Evolutionary conservation across 139 green algal genomes (phyloP), one percentile per base, ranked within the genome.

Genomic region (Diplosphaera chodatii): DNA sequence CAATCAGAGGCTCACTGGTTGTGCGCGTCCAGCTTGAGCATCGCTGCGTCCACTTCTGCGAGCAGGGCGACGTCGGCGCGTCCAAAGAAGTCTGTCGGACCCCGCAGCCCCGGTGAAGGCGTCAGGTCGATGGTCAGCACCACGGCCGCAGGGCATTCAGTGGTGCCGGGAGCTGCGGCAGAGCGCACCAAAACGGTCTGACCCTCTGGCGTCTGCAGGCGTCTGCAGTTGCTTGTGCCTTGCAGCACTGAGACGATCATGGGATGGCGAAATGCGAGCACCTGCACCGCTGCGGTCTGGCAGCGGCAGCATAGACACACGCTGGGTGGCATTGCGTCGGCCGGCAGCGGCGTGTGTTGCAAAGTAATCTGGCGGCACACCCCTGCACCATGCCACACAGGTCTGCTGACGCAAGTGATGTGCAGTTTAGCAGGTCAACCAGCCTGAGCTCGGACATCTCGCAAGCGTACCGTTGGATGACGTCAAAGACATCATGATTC

Each of bases 401-500:
- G n/a, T n/a, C n/a, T n/a, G n/a, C n/a, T n/a, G n/a, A n/a, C n/a
- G n/a, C n/a, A n/a, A n/a, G n/a, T n/a, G n/a, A n/a, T n/a, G n/a
- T n/a, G n/a, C n/a, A n/a, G n/a, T n/a, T n/a, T n/a, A n/a, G n/a
- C n/a, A n/a, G n/a, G n/a, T n/a, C n/a, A n/a, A n/a, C n/a, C n/a
- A n/a, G n/a, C n/a, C n/a, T n/a, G n/a, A n/a, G n/a, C n/a, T n/a
- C n/a, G n/a, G n/a, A n/a, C n/a, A n/a, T n/a, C n/a, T n/a, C n/a
- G n/a, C n/a, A n/a, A n/a, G 0, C 37, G 30, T 30, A 80, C 55
- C 18, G 70, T 23, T 59, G 5, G 33, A 71, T 55, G 31, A 90
- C 71, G 71, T 90, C 75, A 32, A 94, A 94, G 1, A 40, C 68
- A 71, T 94, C 88, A 68, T 94, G 88, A 69, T 94, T 94, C 33